Conservation (phyloP, 768 basidiomycete species). For the Cystobasidium ongulense region DNA sequence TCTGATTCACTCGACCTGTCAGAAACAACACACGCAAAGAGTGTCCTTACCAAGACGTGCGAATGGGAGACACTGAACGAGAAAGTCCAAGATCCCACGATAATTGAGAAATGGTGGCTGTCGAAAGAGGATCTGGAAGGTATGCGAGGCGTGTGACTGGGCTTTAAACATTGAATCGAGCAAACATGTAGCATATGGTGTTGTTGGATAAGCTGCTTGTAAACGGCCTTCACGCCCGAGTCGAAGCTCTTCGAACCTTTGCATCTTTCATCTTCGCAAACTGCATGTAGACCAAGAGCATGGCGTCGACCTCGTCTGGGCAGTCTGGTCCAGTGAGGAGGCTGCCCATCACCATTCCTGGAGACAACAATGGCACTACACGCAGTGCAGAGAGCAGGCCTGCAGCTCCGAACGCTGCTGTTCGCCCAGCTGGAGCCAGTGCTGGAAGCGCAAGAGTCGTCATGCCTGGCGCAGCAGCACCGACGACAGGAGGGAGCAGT, state of each 20-base stretch:
- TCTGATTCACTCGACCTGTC: neutral
- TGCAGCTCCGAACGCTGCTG: neutral
- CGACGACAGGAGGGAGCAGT: neutral
- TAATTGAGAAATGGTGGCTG: neutral
- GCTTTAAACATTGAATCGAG: neutral
- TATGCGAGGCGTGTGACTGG: neutral
- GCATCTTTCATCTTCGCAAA: neutral
- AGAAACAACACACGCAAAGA: neutral
- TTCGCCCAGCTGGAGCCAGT: neutral
- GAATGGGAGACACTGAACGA: neutral
- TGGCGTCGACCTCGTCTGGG: neutral
- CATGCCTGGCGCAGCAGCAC: slow-evolving; percentile 6
- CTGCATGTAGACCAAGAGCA: neutral
- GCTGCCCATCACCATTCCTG: neutral
- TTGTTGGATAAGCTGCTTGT: too few species aligned
- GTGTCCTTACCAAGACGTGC: neutral
- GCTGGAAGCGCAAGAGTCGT: slow-evolving; percentile 28
- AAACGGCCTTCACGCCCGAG: too few species aligned
- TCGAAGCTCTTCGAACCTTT: too few species aligned
- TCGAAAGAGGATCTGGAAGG: neutral
- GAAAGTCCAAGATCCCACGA: neutral
- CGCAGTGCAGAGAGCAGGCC: neutral
- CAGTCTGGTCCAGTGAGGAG: neutral
- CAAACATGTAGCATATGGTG: neutral
- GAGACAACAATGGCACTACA: neutral